phyloP scores from a whole-genome alignment of 2,329 filamentous ascomycete species.

The Penicillium sp. region DNA sequence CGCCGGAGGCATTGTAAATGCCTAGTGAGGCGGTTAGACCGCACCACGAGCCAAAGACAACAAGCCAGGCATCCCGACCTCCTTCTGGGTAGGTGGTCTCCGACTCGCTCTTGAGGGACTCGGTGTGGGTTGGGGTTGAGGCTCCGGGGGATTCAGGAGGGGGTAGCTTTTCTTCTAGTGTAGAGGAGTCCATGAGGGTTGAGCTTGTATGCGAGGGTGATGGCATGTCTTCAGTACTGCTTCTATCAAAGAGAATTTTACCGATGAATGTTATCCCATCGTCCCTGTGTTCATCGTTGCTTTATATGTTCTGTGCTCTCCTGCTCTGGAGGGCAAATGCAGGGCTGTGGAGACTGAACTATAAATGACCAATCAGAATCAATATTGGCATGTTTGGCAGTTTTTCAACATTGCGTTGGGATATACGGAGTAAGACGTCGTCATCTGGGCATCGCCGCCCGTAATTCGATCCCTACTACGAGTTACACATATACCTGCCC shows the following conservation, averaged over 20 bases:
- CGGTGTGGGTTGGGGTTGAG: background rate
- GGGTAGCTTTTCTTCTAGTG: background rate
- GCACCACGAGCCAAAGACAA: constrained; percentile 43
- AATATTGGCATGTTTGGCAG: background rate
- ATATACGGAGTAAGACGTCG: no score
- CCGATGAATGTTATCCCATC: background rate
- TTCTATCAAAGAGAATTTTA: background rate
- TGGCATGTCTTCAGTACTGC: background rate
- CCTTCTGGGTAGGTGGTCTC: constrained; percentile 19
- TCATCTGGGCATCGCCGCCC: background rate
- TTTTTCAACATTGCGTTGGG: no score
- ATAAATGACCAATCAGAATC: background rate
- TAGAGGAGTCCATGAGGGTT: no score
- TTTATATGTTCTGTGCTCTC: background rate
- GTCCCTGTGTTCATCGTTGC: background rate
- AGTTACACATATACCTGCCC: no score
- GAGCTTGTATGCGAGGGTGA: background rate
- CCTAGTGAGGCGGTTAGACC: constrained; percentile 40
- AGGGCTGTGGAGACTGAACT: background rate
- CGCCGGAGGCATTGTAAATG: constrained; percentile 39
- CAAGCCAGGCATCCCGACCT: constrained; percentile 45
- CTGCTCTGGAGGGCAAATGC: background rate
- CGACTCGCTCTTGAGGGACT: background rate
- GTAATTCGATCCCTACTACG: no score
- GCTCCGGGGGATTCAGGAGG: no score